These are phyloP conservation scores for Eimeria sp. DNA, from an alignment of 169 alveolate species.

Conservation along the genomic window DNA sequence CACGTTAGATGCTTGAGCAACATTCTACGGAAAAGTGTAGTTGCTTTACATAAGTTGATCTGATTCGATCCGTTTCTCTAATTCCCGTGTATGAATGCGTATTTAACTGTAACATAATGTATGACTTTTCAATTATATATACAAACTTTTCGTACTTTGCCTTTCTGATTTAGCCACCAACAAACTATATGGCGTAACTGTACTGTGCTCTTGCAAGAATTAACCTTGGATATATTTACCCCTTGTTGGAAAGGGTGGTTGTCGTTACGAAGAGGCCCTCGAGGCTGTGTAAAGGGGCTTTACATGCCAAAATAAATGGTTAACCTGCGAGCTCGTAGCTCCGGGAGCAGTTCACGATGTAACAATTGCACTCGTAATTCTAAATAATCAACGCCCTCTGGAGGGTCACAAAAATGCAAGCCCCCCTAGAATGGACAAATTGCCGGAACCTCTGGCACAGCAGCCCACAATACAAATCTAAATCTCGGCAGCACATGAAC, in stretches of 20 bases:
- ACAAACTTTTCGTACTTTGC: too few species aligned
- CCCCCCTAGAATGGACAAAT: neutral
- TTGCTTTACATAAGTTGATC: too few species aligned
- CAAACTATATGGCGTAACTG: neutral
- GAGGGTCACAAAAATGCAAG: neutral
- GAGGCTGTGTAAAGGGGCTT: slow-evolving; percentile 17
- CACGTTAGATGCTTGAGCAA: neutral
- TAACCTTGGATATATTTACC: neutral
- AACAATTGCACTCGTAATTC: neutral
- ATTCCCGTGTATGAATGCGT: too few species aligned
- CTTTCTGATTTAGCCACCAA: neutral
- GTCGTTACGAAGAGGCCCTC: neutral
- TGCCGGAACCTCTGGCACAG: slow-evolving; percentile 15
- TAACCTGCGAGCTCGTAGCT: slow-evolving; percentile 38
- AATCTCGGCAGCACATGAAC: slow-evolving; percentile 52
- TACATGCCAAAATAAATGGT: slow-evolving; percentile 48
- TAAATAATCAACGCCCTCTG: neutral
- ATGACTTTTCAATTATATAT: too few species aligned
- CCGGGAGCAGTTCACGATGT: neutral
- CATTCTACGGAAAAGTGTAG: neutral
- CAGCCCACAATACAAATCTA: slow-evolving; percentile 50
- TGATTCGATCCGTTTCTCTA: too few species aligned
- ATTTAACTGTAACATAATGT: too few species aligned
- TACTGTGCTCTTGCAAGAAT: neutral
- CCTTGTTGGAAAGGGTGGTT: neutral